Base-by-base conservation (phyloP, 1,139 yeast species). In the Geotrichum carabidarum region DNA sequence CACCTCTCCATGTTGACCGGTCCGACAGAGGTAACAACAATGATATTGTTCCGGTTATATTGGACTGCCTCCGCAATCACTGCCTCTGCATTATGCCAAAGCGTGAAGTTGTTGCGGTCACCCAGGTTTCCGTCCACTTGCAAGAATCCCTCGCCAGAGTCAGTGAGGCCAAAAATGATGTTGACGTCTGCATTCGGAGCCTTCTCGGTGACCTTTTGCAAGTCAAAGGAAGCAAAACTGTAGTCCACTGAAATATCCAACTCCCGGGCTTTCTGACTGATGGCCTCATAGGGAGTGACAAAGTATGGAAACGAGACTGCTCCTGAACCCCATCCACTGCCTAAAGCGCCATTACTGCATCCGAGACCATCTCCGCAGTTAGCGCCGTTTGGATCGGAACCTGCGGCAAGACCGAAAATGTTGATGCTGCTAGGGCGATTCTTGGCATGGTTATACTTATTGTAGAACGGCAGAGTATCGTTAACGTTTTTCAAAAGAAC, bases 51-150 rank as follows among this genome's bases (percentile, higher is more conserved):
- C 37, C 70, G 70, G 61, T 82, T 78, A 57, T 71, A 72, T 42
- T 70, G 73, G 1, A 83, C 79, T 48, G 82, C 74, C 36, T 67
- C 71, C 38, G 71, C 66, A 53, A 82, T 81, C 56, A 81, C 70
- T 48, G 74, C 76, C 59, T 82, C 86, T 2, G 83, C 84, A 60
- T 80, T 79, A 59, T 80, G 79, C 86, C 86, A 82, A 52, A 82
- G 67, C 0, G 83, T 74, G 15, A 75, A 66, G 62, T 82, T 80
- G 61, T 76, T 74, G 37, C 86, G 66, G 63, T 82, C 86, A n/a
- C 86, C 86, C 35, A 56, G 48, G 54, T 81, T 82, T 18, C 76
- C 78, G 61, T 81, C 86, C 37, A 81, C 81, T 58, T 74, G 76
- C 48, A 79, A 72, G 62, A 75, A 80, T 0, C 84, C 84, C 68